These are phyloP conservation scores for Schizothecium vesticola DNA, from an alignment of 495 filamentous ascomycete species.

Conservation along the genomic window DNA sequence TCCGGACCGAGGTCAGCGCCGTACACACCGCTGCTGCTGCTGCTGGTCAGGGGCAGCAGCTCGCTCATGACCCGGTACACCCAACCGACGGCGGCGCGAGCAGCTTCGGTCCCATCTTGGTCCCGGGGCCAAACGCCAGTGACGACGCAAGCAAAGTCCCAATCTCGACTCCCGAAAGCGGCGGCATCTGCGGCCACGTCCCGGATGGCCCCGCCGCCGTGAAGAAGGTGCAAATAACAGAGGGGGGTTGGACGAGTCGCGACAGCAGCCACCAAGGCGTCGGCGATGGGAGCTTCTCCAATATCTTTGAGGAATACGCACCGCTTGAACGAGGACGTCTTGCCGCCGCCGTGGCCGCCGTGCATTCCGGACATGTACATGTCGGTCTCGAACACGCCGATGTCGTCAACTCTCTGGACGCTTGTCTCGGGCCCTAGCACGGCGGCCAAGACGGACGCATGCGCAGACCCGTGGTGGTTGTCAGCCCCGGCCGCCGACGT, in stretches of 20 bases:
- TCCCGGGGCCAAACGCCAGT: constrained; percentile 59
- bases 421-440: constrained; percentile 36
- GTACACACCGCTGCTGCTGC: constrained; percentile 50
- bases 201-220: constrained; percentile 51
- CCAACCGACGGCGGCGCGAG: constrained; percentile 45
- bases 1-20: constrained; percentile 60
- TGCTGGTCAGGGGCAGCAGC: constrained; percentile 44
- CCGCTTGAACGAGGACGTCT: constrained; percentile 61
- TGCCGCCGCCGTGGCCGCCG: constrained; percentile 52
- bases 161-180: constrained; percentile 61
- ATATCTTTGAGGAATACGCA: constrained; percentile 56
- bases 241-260: constrained; percentile 47
- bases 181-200: constrained; percentile 45
- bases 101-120: constrained; percentile 46
- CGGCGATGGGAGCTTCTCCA: constrained; percentile 34
- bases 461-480: constrained; percentile 17
- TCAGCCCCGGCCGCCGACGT: constrained; percentile 23
- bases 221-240: constrained; percentile 60
- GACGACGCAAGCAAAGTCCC: constrained; percentile 59
- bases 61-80: constrained; percentile 49
- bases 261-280: constrained; percentile 42
- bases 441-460: constrained; percentile 16
- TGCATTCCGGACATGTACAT: constrained; percentile 61
- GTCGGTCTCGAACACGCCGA: constrained; percentile 53
- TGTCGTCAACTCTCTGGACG: constrained; percentile 39